Conservation (phyloP, 2,329 filamentous ascomycete species). For the Paracamarosporium sp. region DNA sequence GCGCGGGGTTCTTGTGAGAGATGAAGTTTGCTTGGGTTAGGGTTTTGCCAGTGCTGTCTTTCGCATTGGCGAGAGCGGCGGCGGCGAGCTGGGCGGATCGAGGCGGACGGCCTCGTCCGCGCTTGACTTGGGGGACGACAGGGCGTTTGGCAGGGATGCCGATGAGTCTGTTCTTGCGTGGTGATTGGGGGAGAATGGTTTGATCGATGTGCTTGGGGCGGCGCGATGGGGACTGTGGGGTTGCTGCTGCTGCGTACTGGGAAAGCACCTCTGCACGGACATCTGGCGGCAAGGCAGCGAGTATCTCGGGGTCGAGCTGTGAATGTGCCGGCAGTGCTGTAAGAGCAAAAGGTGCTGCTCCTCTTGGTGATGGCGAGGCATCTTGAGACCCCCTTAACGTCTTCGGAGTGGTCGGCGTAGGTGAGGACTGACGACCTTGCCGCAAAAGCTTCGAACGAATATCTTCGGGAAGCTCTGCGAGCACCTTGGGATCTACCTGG, state of each 20-base stretch:
- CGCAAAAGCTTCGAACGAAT: slow-evolving; percentile 76
- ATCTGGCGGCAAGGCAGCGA: slow-evolving; percentile 82
- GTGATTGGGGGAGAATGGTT: slow-evolving; percentile 46
- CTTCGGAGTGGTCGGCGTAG: slow-evolving; percentile 26
- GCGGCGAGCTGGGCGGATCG: slow-evolving; percentile 48
- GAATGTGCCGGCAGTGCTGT: slow-evolving; percentile 67
- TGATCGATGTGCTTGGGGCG: slow-evolving; percentile 44
- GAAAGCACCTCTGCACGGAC: slow-evolving; percentile 83
- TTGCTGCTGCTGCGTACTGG: slow-evolving; percentile 62
- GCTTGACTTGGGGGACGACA: slow-evolving; percentile 65
- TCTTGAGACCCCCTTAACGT: not conserved
- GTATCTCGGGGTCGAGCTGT: slow-evolving; percentile 84
- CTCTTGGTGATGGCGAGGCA: slow-evolving; percentile 24
- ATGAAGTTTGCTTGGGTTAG: slow-evolving; percentile 79
- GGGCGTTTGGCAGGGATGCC: slow-evolving; percentile 59
- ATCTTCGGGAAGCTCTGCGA: slow-evolving; percentile 83
- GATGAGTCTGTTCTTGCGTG: slow-evolving; percentile 61
- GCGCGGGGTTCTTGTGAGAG: slow-evolving; percentile 39
- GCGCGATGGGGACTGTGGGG: slow-evolving; percentile 35
- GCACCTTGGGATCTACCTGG: slow-evolving; percentile 79
- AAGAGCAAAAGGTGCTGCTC: slow-evolving; percentile 30
- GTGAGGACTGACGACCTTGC: slow-evolving; percentile 35
- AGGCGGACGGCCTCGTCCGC: slow-evolving; percentile 63
- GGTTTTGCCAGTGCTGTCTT: slow-evolving; percentile 34
- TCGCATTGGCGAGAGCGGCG: slow-evolving; percentile 58